Percentiles rank a stretch among this genome's conserved stretches.
phyloP scores from a whole-genome alignment of 2,329 filamentous ascomycete species.

The Teratosphaeriaceae sp. region DNA sequence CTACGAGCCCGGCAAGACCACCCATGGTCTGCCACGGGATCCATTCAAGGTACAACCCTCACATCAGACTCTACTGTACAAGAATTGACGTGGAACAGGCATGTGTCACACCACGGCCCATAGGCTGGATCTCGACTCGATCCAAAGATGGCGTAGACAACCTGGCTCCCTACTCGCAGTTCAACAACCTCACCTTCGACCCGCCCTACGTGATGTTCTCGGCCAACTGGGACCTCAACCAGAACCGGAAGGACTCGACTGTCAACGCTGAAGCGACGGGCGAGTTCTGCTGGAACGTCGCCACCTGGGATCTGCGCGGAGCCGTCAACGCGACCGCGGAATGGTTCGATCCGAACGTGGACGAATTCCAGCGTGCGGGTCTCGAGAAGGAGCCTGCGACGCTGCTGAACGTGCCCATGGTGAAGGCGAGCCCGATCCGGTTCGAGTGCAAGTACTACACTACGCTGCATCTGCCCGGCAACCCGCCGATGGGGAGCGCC shows the following conservation, averaged over 20 bases:
- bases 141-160: constrained; percentile 45
- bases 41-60: constrained; percentile 43
- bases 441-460: constrained; percentile 54
- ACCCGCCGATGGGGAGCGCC: constrained; percentile 51
- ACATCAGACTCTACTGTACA: too few relatives aligned
- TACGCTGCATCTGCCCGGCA: constrained; percentile 49
- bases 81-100: too few relatives aligned
- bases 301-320: constrained; percentile 50
- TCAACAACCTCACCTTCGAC: constrained; percentile 58
- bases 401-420: constrained; percentile 44
- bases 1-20: constrained; percentile 48
- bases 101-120: constrained; percentile 55
- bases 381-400: constrained; percentile 43
- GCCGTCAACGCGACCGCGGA: constrained; percentile 51
- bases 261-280: constrained; percentile 51
- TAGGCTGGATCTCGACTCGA: constrained; percentile 57
- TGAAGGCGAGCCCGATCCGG: constrained; percentile 47
- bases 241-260: constrained; percentile 50
- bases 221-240: constrained; percentile 47
- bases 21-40: constrained; percentile 47
- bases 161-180: constrained; percentile 55
- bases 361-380: constrained; percentile 49
- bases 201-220: constrained; percentile 58
- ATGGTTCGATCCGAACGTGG: constrained; percentile 42
- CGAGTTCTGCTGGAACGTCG: constrained; percentile 54